Evolutionary conservation across 2,329 filamentous ascomycete genomes (phyloP).

Genomic region (Saccharata proteae): DNA sequence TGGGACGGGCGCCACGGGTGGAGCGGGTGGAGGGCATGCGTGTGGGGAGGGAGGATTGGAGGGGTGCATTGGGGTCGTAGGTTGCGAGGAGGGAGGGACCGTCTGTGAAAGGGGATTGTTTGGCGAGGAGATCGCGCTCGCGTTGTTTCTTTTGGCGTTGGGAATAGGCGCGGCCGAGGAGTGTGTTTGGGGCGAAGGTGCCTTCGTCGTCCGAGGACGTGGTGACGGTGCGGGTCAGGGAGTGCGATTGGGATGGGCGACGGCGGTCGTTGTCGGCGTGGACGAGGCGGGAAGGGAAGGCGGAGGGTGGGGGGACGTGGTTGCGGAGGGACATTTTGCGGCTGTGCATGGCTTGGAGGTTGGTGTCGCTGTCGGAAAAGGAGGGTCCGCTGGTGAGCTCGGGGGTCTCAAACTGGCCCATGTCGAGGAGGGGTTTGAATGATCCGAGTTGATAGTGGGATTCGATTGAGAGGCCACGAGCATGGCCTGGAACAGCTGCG

Average conservation of each 20-base stretch:
- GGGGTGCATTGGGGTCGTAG: constrained; percentile 13
- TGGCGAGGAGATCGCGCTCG: constrained; percentile 23
- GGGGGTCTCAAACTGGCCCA: constrained; percentile 44
- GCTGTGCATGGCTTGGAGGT: constrained; percentile 19
- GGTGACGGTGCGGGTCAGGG: constrained; percentile 13
- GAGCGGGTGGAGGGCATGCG: constrained; percentile 22
- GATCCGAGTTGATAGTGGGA: constrained; percentile 51
- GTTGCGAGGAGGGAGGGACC: constrained; percentile 38
- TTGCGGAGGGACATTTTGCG: constrained; percentile 26
- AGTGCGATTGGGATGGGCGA: constrained; percentile 9
- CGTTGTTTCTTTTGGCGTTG: constrained; percentile 29
- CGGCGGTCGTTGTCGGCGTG: constrained; percentile 3
- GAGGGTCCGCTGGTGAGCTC: not conserved
- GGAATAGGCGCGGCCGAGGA: constrained; percentile 40
- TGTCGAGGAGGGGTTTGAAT: constrained; percentile 56
- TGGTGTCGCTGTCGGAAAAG: constrained; percentile 14
- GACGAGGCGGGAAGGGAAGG: constrained; percentile 13
- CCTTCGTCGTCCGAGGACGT: constrained; percentile 18
- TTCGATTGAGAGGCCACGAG: constrained; percentile 27
- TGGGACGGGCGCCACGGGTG: constrained; percentile 15
- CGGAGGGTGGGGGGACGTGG: constrained; percentile 24
- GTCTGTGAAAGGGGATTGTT: constrained; percentile 37
- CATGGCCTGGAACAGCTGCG: constrained; percentile 11
- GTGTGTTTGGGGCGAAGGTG: constrained; percentile 34
- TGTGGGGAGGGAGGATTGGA: constrained; percentile 14